Evolutionary conservation across 305 asterid species (phyloP).

Genomic region (Andrographis paniculata): DNA sequence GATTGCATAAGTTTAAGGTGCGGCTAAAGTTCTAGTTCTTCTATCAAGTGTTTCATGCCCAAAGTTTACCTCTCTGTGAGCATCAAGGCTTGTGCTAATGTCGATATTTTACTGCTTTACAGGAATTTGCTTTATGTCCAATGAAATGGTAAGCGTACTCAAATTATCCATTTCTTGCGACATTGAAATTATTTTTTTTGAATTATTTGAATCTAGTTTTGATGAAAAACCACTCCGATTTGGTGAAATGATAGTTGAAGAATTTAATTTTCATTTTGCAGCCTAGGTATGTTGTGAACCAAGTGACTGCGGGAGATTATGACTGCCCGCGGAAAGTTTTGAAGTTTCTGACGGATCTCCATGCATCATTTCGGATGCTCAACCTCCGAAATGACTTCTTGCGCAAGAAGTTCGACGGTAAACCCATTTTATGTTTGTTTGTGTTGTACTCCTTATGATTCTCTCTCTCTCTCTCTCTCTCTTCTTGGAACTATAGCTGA

Average conservation of each 20-base stretch:
- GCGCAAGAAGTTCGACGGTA: constrained; percentile 95
- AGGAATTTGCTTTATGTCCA: constrained; percentile 96
- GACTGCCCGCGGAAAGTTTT: constrained; percentile 81
- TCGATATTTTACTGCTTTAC: constrained; percentile 22
- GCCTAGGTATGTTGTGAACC: constrained; percentile 97
- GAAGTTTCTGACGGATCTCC: constrained; percentile 85
- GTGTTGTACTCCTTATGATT: neutral
- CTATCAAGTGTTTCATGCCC: too few relatives aligned
- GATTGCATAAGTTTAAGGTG: too few relatives aligned
- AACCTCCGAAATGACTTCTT: constrained; percentile 90
- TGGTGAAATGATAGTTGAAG: constrained; percentile 10
- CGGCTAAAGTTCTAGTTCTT: too few relatives aligned
- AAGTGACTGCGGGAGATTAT: constrained; percentile 92
- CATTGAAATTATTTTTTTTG: too few relatives aligned
- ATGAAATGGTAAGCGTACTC: constrained; percentile 70
- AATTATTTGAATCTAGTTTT: too few relatives aligned
- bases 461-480: neutral
- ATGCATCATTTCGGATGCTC: constrained; percentile 93
- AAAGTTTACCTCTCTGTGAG: too few relatives aligned
- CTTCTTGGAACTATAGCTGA: neutral
- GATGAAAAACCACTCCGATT: too few relatives aligned
- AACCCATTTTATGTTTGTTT: constrained; percentile 7
- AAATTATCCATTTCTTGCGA: too few relatives aligned
- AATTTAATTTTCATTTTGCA: constrained; percentile 24
- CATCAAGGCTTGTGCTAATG: constrained; percentile 28